Evolutionary conservation across 1,284 basidiomycete species (phyloP).

Genomic region (Coniophora puteana): DNA sequence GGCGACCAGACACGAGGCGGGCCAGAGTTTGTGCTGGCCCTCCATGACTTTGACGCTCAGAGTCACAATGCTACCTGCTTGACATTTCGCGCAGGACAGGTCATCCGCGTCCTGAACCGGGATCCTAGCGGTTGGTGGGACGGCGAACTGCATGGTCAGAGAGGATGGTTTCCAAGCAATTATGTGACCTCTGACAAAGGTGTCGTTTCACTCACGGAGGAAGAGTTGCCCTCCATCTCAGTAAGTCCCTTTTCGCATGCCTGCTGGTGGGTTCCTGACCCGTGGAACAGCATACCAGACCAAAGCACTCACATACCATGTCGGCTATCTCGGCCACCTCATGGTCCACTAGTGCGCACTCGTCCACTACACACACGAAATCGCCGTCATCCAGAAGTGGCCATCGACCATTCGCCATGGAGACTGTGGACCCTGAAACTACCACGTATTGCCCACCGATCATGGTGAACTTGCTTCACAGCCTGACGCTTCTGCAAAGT

Average conservation of each 20-base stretch:
- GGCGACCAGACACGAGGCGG: slow-evolving; percentile 36
- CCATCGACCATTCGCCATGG: slow-evolving; percentile 43
- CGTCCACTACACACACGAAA: no score
- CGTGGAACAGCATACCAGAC: slow-evolving; percentile 19
- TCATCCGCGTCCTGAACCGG: slow-evolving; percentile 85
- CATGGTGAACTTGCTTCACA: slow-evolving; percentile 79
- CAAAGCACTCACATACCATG: slow-evolving; percentile 43
- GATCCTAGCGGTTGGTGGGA: slow-evolving; percentile 98
- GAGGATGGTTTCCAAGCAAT: slow-evolving; percentile 99
- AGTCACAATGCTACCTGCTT: slow-evolving; percentile 79
- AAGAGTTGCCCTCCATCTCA: slow-evolving; percentile 37
- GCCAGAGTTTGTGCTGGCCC: slow-evolving; percentile 75
- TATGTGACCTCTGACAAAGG: slow-evolving; percentile 69
- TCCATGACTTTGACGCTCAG: slow-evolving; percentile 82
- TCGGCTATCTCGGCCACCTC: slow-evolving; percentile 50
- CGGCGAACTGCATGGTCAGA: slow-evolving; percentile 80
- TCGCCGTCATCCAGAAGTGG: slow-evolving; percentile 33
- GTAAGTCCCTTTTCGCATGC: slow-evolving; percentile 33
- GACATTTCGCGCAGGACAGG: slow-evolving; percentile 84
- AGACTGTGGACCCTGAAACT: slow-evolving; percentile 40
- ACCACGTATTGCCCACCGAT: slow-evolving; percentile 67
- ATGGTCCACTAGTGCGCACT: no score
- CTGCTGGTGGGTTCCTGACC: background rate
- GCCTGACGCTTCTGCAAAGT: slow-evolving; percentile 80
- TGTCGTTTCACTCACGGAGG: slow-evolving; percentile 48